phyloP scores from a whole-genome alignment of 2,329 filamentous ascomycete genomes.

The Fusarium coicis region DNA sequence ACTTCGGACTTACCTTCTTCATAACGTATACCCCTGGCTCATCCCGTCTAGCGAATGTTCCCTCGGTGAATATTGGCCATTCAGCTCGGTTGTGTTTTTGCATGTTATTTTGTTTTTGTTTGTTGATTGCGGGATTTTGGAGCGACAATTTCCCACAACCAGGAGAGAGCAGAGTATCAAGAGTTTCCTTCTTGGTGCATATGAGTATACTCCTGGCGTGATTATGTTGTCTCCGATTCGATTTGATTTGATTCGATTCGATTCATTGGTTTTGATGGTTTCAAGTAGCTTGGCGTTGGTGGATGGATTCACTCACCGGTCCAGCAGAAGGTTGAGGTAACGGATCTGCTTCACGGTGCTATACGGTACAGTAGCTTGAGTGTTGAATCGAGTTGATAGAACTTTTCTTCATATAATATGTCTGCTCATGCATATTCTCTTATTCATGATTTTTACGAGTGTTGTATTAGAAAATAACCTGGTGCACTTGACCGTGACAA shows the following conservation, averaged over 20 bases:
- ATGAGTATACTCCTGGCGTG: constrained; percentile 21
- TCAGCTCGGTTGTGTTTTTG: constrained; percentile 23
- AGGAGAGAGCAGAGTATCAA: constrained; percentile 7
- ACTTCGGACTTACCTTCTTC: constrained; percentile 6
- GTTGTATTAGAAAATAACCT: neutral
- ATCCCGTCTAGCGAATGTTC: constrained; percentile 11
- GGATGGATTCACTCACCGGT: constrained; percentile 37
- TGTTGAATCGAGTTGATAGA: constrained; percentile 30
- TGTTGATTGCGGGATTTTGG: constrained; percentile 1
- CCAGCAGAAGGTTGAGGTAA: constrained; percentile 15
- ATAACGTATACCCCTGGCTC: constrained; percentile 42
- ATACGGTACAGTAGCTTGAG: constrained; percentile 33
- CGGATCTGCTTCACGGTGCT: constrained; percentile 25
- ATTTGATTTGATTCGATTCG: constrained; percentile 23
- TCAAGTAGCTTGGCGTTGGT: constrained; percentile 45
- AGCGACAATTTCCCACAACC: constrained; percentile 16
- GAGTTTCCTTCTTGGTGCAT: constrained; percentile 23
- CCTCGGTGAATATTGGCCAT: neutral
- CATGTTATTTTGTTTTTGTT: constrained; percentile 1
- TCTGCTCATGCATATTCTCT: neutral
- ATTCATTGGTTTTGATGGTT: constrained; percentile 34
- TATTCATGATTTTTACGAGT: neutral
- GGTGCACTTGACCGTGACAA: neutral
- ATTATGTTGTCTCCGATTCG: constrained; percentile 11
- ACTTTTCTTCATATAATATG: neutral